Conservation (phyloP, 208 protist species). For the Leishmania guyanensis region DNA sequence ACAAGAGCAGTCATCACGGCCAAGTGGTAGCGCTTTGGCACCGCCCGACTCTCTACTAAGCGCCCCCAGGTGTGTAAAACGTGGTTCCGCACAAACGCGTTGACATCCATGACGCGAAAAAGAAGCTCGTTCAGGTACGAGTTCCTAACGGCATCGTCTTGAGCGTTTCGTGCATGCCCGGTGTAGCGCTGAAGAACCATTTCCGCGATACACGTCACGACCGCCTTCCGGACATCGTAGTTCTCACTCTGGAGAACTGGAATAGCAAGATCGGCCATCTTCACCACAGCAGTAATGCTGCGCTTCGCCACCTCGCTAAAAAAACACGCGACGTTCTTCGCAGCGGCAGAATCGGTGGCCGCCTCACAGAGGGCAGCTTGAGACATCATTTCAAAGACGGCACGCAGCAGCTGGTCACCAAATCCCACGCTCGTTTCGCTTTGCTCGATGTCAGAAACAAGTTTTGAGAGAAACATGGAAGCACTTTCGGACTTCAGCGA, state of each 20-base stretch:
- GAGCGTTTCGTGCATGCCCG: slow-evolving; percentile 38
- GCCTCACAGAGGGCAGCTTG: slow-evolving; percentile 67
- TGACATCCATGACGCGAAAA: slow-evolving; percentile 86
- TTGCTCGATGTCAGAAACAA: slow-evolving; percentile 77
- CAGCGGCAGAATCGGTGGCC: slow-evolving; percentile 38
- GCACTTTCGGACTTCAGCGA: slow-evolving; percentile 74
- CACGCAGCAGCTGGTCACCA: slow-evolving; percentile 44
- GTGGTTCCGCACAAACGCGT: slow-evolving; percentile 89
- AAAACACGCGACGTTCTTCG: slow-evolving; percentile 81
- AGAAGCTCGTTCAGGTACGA: slow-evolving; percentile 83
- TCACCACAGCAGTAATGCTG: slow-evolving; percentile 77
- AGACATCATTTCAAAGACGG: slow-evolving; percentile 73
- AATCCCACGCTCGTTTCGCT: slow-evolving; percentile 37
- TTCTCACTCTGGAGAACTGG: slow-evolving; percentile 79
- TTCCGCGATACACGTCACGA: slow-evolving; percentile 81
- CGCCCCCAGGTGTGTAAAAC: slow-evolving; percentile 78
- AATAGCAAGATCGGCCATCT: slow-evolving; percentile 59
- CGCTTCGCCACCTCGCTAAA: slow-evolving; percentile 78
- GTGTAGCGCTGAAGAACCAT: slow-evolving; percentile 86
- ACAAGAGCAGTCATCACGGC: slow-evolving; percentile 68
- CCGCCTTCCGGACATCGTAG: slow-evolving; percentile 86
- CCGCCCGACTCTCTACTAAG: slow-evolving; percentile 67
- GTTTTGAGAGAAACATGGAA: slow-evolving; percentile 71
- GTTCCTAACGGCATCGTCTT: slow-evolving; percentile 52
- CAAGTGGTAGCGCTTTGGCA: slow-evolving; percentile 81